Evolutionary conservation across 768 basidiomycete species (phyloP), one percentile per base, ranked within the genome.

Genomic region (Pholiota conissans): DNA sequence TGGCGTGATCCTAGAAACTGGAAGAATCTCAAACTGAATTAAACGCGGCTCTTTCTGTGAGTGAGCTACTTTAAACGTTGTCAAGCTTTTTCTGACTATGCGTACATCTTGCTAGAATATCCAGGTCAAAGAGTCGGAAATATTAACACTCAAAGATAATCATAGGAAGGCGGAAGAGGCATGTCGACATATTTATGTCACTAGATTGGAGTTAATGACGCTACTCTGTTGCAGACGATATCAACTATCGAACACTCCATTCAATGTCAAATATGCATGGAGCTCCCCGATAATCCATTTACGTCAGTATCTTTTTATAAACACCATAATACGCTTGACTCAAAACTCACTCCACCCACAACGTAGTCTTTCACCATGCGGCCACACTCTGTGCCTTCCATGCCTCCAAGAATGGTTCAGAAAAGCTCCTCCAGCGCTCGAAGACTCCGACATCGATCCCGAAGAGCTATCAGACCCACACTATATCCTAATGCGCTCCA

Each of bases 321-420:
- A 29, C 7, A 20, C 29, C 49, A 29, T 34, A 18, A 45, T 22
- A 18, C 22, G 11, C 30, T 32, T 9, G 14, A 39, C n/a, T n/a
- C n/a, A n/a, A 14, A 20, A 35, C 51, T 29, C 13, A 28, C n/a
- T 10, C 22, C 29, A 14, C 35, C 16, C 34, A 52, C 18, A 37
- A 14, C 29, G 6, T 51, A 90, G 89, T 1, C 76, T 91, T 42
- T 80, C 87, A 1, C 90, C 90, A 0, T 91, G 90, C 63, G 90
- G 90, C 1, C 90, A 91, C 62, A 79, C 89, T n/a, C 74, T 89
- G n/a, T 91, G 90, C 56, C 77, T 87, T 26, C 62, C 65, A 2
- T 91, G 90, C 63, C 80, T 91, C 8, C 86, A 89, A 69, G 84
- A 86, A 62, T 91, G 90, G 90, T 91, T 91, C 72, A 81, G 83